Evolutionary conservation across 192 early-diverging fungal genomes (phyloP).

Genomic region (Backusella australiensis): DNA sequence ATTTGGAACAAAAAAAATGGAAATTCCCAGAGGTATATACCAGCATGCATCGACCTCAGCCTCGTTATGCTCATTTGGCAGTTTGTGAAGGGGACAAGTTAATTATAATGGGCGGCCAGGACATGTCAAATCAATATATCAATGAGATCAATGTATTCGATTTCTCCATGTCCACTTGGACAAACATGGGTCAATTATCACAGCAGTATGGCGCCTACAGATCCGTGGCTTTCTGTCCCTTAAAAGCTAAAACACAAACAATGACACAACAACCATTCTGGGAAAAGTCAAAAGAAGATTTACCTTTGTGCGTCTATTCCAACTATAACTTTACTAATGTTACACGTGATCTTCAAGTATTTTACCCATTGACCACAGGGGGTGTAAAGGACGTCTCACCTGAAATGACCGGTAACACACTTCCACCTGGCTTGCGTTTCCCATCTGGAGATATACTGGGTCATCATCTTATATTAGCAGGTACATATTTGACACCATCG

Average conservation of each 20-base stretch:
- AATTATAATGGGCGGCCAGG: slow-evolving; percentile 73
- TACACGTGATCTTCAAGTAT: slow-evolving; percentile 70
- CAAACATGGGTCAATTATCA: slow-evolving; percentile 57
- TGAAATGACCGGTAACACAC: slow-evolving; percentile 52
- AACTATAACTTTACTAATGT: slow-evolving; percentile 79
- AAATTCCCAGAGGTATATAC: slow-evolving; percentile 40
- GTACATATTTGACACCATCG: slow-evolving; percentile 64
- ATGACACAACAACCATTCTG: slow-evolving; percentile 36
- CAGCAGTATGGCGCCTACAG: slow-evolving; percentile 75
- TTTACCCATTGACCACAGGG: slow-evolving; percentile 46
- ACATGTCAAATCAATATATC: slow-evolving; percentile 71
- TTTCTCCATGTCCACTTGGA: slow-evolving; percentile 59
- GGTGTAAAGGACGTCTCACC: slow-evolving; percentile 58
- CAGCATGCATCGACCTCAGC: slow-evolving; percentile 50
- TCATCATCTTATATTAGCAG: slow-evolving; percentile 62
- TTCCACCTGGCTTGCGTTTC: slow-evolving; percentile 74
- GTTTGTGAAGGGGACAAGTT: slow-evolving; percentile 59
- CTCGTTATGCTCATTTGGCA: slow-evolving; percentile 74
- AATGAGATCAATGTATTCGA: slow-evolving; percentile 77
- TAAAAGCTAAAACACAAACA: background rate
- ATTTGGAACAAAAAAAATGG: slow-evolving; percentile 63
- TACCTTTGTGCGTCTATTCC: slow-evolving; percentile 65
- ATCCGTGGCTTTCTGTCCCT: slow-evolving; percentile 60
- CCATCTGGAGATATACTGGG: slow-evolving; percentile 67
- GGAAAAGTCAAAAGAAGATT: slow-evolving; percentile 25